phyloP scores from a whole-genome alignment of 305 asterid genomes.

The Nicotiana rustica region DNA sequence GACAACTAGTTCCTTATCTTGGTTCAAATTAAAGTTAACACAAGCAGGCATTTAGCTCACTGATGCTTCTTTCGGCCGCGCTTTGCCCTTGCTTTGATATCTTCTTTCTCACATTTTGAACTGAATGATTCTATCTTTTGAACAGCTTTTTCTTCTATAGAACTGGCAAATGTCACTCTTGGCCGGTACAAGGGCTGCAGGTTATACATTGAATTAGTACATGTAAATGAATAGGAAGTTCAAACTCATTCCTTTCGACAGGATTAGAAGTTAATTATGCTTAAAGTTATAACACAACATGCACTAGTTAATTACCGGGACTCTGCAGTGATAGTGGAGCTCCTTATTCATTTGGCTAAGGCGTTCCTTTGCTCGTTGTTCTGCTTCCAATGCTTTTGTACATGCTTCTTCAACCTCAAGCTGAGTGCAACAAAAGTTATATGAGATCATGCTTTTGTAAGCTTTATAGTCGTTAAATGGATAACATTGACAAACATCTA shows the following conservation, averaged over 20 bases:
- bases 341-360: conserved; percentile 66
- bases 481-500: background rate
- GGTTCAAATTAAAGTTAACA: background rate
- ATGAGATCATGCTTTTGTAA: background rate
- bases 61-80: background rate
- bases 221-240: background rate
- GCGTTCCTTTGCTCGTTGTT: conserved; percentile 62
- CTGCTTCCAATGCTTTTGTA: conserved; percentile 55
- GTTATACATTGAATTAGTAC: conserved; percentile 16
- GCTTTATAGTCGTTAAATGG: background rate
- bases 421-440: conserved; percentile 36
- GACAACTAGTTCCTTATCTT: background rate
- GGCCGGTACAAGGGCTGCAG: conserved; percentile 65
- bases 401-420: conserved; percentile 63
- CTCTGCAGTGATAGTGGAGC: conserved; percentile 67
- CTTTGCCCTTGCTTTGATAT: background rate
- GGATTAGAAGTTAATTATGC: background rate
- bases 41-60: background rate
- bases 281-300: background rate
- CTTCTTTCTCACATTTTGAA: conserved; percentile 14
- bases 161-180: conserved; percentile 61
- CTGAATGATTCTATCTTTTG: conserved; percentile 32
- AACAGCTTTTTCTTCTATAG: conserved; percentile 40
- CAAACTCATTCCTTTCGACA: background rate
- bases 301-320: conserved; percentile 53